Evolutionary conservation across 306 rosid genomes (phyloP).

Genomic region (Citrullus mucosospermus): DNA sequence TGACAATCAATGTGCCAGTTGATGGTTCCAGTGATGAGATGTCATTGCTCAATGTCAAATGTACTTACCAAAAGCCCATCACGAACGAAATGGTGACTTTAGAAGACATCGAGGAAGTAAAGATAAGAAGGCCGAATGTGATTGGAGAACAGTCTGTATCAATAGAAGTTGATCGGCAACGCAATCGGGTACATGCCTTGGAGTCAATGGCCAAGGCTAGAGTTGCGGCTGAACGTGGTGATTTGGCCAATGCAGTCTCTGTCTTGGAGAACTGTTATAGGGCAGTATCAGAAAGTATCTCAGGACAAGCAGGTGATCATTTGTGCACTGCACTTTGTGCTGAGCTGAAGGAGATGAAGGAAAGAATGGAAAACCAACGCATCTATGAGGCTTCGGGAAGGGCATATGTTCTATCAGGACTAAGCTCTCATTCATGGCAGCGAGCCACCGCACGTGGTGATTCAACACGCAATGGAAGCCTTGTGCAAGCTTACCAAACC

Average conservation of each 20-base stretch:
- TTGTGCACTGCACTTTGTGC: slow-evolving; percentile 10
- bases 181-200: slow-evolving; percentile 2
- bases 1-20: slow-evolving; percentile 1
- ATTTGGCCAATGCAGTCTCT: slow-evolving; percentile 2
- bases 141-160: background rate
- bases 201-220: slow-evolving; percentile 9
- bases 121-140: background rate
- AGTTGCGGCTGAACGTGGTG: slow-evolving; percentile 5
- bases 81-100: slow-evolving; percentile 2
- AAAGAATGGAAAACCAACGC: slow-evolving; percentile 12
- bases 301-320: slow-evolving; percentile 9
- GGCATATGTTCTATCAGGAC: slow-evolving; percentile 14
- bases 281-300: slow-evolving; percentile 1
- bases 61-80: slow-evolving; percentile 4
- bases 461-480: slow-evolving; percentile 1
- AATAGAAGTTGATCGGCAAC: slow-evolving; percentile 12
- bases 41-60: slow-evolving; percentile 2
- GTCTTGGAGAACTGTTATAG: slow-evolving; percentile 5
- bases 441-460: slow-evolving; percentile 13
- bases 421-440: slow-evolving; percentile 16
- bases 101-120: slow-evolving; percentile 4
- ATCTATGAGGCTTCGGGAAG: slow-evolving; percentile 9
- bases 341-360: slow-evolving; percentile 11
- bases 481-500: slow-evolving; percentile 11
- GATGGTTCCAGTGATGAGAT: background rate